Evolutionary conservation across 495 filamentous ascomycete species (phyloP).

Genomic region (Aspergillus heteromorphus): DNA sequence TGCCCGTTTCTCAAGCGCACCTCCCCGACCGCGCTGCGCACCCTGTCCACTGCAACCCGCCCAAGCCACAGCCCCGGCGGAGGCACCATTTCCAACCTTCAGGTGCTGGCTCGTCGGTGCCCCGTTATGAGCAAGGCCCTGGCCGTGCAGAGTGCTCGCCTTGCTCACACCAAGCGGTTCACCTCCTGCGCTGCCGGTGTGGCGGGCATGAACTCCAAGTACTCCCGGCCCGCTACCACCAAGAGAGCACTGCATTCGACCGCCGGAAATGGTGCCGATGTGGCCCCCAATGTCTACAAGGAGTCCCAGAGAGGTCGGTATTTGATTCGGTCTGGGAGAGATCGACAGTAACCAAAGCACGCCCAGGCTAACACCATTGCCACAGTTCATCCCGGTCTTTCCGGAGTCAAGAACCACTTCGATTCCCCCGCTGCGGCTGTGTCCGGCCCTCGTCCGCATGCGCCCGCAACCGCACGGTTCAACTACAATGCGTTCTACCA

Average conservation of each 20-base stretch:
- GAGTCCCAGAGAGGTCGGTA: conserved; percentile 48
- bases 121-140: conserved; percentile 98
- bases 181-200: conserved; percentile 36
- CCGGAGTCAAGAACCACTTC: conserved; percentile 4
- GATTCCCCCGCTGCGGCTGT: conserved; percentile 7
- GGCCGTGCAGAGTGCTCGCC: conserved; percentile 73
- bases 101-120: conserved; percentile 89
- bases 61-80: conserved; percentile 67
- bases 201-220: conserved; percentile 33
- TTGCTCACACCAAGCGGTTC: conserved; percentile 42
- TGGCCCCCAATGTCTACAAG: conserved; percentile 58
- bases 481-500: conserved; percentile 90
- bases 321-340: background rate
- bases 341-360: too few species aligned
- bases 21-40: conserved; percentile 80
- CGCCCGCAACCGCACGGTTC: conserved; percentile 56
- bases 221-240: conserved; percentile 27
- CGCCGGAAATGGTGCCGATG: conserved; percentile 63
- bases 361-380: conserved; percentile 9
- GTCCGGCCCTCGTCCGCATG: conserved; percentile 33
- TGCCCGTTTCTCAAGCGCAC: conserved; percentile 97
- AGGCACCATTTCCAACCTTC: conserved; percentile 93
- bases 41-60: conserved; percentile 76
- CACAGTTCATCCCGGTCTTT: conserved; percentile 22
- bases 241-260: conserved; percentile 80